Conservation (phyloP, 2,329 filamentous ascomycete species). For the Eurotiales sp. region DNA sequence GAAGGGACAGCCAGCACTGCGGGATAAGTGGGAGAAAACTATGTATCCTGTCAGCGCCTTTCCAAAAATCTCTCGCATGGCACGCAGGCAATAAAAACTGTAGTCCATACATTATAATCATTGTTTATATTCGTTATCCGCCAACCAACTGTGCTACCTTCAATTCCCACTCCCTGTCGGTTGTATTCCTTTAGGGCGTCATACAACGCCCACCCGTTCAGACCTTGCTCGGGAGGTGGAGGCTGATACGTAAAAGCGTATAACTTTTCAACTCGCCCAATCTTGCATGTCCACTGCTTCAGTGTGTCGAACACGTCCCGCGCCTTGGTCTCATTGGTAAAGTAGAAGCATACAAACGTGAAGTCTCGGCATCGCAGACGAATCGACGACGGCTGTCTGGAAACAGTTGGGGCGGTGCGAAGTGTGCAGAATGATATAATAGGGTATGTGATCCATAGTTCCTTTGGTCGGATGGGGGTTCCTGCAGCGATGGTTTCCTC, state of each 20-base stretch:
- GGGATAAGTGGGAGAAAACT: constrained; percentile 91
- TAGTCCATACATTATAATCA: constrained; percentile 64
- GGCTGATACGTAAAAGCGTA: constrained; percentile 86
- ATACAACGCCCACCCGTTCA: constrained; percentile 81
- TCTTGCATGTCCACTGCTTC: constrained; percentile 71
- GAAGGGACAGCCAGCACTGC: constrained; percentile 78
- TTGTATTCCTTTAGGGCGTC: constrained; percentile 81
- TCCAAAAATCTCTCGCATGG: neutral
- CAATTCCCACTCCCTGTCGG: constrained; percentile 80
- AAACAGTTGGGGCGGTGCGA: constrained; percentile 66
- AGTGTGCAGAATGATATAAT: constrained; percentile 80
- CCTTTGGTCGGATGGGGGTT: constrained; percentile 51
- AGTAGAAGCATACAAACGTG: constrained; percentile 87
- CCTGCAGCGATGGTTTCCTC: constrained; percentile 39
- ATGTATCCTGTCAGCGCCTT: constrained; percentile 1
- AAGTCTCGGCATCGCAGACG: constrained; percentile 90
- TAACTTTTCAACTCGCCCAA: constrained; percentile 80
- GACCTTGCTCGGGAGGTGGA: constrained; percentile 65
- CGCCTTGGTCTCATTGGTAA: constrained; percentile 68
- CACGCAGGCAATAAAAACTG: constrained; percentile 16
- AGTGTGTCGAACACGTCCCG: constrained; percentile 87
- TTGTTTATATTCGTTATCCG: constrained; percentile 84
- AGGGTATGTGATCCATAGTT: constrained; percentile 92
- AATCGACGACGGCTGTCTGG: constrained; percentile 73
- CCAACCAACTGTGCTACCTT: constrained; percentile 78